Conservation (phyloP, 441 rosid species). For the Iberis amara region DNA sequence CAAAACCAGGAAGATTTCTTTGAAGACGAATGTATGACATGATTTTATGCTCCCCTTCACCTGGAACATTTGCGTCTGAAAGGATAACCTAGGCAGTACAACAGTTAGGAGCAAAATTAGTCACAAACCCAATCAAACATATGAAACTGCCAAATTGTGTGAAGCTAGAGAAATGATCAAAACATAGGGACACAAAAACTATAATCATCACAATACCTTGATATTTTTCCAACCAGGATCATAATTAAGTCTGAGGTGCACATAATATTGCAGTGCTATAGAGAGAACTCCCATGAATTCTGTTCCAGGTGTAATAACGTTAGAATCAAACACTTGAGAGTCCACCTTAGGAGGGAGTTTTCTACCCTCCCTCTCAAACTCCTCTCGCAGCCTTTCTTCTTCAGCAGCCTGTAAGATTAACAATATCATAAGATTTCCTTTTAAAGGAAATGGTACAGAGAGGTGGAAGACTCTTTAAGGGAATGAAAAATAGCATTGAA, state of each 20-base stretch:
- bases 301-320: slow-evolving; percentile 55
- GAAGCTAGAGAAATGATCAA: background rate
- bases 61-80: slow-evolving; percentile 98
- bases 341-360: slow-evolving; percentile 67
- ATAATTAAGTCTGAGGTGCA: slow-evolving; percentile 39
- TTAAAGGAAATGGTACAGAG: background rate
- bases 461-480: background rate
- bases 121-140: slow-evolving; percentile 13
- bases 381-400: slow-evolving; percentile 74
- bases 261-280: slow-evolving; percentile 39
- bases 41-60: slow-evolving; percentile 98
- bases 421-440: slow-evolving; percentile 1
- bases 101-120: slow-evolving; percentile 24
- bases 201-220: slow-evolving; percentile 34
- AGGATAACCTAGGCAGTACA: slow-evolving; percentile 70
- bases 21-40: slow-evolving; percentile 94
- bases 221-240: slow-evolving; percentile 41
- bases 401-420: slow-evolving; percentile 62
- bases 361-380: slow-evolving; percentile 86
- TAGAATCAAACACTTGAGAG: slow-evolving; percentile 50
- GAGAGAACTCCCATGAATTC: slow-evolving; percentile 51
- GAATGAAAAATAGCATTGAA: background rate
- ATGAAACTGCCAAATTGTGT: background rate
- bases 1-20: slow-evolving; percentile 82
- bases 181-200: background rate